Conservation (phyloP, 805 yeast species). For the Ogataea trehaloabstinens region DNA sequence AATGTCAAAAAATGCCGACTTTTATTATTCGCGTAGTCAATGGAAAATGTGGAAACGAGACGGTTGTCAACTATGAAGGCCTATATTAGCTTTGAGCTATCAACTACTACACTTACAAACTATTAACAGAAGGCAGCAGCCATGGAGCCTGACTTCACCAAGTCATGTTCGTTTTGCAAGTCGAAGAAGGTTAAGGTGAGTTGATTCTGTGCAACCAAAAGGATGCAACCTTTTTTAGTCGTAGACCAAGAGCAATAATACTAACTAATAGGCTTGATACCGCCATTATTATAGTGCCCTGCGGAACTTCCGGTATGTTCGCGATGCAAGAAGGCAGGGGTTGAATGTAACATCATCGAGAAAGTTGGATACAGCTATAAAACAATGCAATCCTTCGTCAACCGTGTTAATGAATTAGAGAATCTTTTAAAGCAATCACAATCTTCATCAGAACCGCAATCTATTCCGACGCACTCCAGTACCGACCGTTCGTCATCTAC, state of each 20-base stretch:
- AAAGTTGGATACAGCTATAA: slow-evolving; percentile 22
- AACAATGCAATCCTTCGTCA: slow-evolving; percentile 17
- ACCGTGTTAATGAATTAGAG: slow-evolving; percentile 16
- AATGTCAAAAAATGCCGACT: background rate
- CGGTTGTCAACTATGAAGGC: too few relatives aligned
- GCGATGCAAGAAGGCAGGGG: slow-evolving; percentile 17
- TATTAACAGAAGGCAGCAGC: slow-evolving; percentile 1
- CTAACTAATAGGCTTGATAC: too few relatives aligned
- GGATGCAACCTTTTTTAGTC: background rate
- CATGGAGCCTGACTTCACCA: slow-evolving; percentile 17
- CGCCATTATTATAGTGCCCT: slow-evolving; percentile 16
- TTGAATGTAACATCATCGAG: slow-evolving; percentile 20
- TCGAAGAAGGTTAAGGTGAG: slow-evolving; percentile 24
- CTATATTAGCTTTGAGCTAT: background rate
- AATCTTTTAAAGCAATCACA: slow-evolving; percentile 5
- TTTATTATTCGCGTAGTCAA: too few relatives aligned
- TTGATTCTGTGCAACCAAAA: background rate
- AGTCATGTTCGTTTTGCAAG: slow-evolving; percentile 24
- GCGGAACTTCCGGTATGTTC: slow-evolving; percentile 23
- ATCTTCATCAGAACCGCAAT: slow-evolving; percentile 1
- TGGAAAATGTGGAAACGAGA: too few relatives aligned
- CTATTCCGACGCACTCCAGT: slow-evolving; percentile 2
- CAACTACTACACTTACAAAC: too few relatives aligned
- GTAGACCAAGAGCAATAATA: too few relatives aligned
- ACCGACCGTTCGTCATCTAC: slow-evolving; percentile 1